phyloP scores from a whole-genome alignment of 2,329 filamentous ascomycete genomes.

The Acrocalymma vagum region DNA sequence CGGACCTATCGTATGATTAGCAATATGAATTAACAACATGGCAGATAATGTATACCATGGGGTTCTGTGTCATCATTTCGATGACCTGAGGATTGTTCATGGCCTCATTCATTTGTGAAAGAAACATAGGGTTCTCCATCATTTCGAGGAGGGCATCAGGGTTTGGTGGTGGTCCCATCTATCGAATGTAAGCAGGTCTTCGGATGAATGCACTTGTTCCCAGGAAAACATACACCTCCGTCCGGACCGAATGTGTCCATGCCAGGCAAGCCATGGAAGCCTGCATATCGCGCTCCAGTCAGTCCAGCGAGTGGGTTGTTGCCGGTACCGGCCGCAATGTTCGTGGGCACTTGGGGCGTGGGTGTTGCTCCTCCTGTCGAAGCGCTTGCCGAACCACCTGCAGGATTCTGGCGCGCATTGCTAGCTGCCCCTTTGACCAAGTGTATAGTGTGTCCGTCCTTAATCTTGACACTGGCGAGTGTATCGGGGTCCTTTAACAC shows the following conservation, averaged over 20 bases:
- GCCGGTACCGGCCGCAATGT: conserved; percentile 79
- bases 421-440: conserved; percentile 96
- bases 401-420: conserved; percentile 71
- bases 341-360: conserved; percentile 72
- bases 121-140: conserved; percentile 87
- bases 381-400: conserved; percentile 51
- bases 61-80: conserved; percentile 73
- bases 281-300: conserved; percentile 92
- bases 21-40: background rate
- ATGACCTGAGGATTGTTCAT: conserved; percentile 95
- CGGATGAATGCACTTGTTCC: background rate
- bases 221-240: conserved; percentile 78
- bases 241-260: conserved; percentile 92
- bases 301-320: conserved; percentile 91
- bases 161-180: conserved; percentile 91
- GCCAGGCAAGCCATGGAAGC: conserved; percentile 86
- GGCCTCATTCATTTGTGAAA: conserved; percentile 90
- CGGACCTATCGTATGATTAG: conserved; percentile 64
- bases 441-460: conserved; percentile 93
- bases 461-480: conserved; percentile 89
- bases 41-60: conserved; percentile 57
- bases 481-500: conserved; percentile 96
- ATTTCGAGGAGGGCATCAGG: conserved; percentile 84
- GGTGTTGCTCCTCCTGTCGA: conserved; percentile 52
- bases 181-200: conserved; percentile 24